phyloP scores from a whole-genome alignment of 1,139 yeast species.

The Lizanozyma gosingica region DNA sequence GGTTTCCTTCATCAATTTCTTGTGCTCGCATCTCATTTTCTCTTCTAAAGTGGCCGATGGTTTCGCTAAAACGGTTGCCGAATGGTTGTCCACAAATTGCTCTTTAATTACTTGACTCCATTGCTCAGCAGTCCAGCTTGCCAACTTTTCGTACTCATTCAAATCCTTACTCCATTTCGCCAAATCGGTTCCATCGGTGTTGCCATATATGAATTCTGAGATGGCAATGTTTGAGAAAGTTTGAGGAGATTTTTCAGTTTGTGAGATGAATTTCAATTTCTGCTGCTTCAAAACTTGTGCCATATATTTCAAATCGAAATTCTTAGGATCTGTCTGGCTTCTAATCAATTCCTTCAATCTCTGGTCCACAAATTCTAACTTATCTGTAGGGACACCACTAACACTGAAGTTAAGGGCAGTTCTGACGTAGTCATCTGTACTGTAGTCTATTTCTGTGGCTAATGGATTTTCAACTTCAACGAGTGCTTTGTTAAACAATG shows the following conservation, averaged over 20 bases:
- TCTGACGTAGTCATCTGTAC: conserved; percentile 61
- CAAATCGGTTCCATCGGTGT: conserved; percentile 50
- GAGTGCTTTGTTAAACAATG: conserved; percentile 56
- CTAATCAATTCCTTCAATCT: conserved; percentile 43
- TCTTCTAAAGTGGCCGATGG: conserved; percentile 66
- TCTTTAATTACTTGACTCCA: conserved; percentile 55
- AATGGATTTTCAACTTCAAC: conserved; percentile 79
- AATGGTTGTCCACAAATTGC: conserved; percentile 54
- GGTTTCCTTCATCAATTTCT: conserved; percentile 40
- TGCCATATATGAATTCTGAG: conserved; percentile 74
- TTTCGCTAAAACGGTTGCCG: conserved; percentile 63
- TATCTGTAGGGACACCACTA: conserved; percentile 70
- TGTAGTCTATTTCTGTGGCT: conserved; percentile 63
- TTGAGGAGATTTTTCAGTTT: conserved; percentile 59
- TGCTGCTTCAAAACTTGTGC: conserved; percentile 60
- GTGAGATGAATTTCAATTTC: conserved; percentile 52
- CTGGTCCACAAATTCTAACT: conserved; percentile 42
- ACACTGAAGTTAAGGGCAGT: conserved; percentile 52
- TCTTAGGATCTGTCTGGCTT: conserved; percentile 36
- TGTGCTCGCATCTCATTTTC: conserved; percentile 40
- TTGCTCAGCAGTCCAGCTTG: conserved; percentile 51
- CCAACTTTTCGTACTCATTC: conserved; percentile 50
- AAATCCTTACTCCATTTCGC: conserved; percentile 45
- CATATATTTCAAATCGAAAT: conserved; percentile 58
- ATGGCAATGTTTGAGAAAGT: conserved; percentile 61